A percentile compares a stretch with the other conserved stretches of the same genome.
These are phyloP conservation scores for Boletus pseudo-olivaceus DNA, from an alignment of 768 basidiomycete genomes.

Conservation along the genomic window DNA sequence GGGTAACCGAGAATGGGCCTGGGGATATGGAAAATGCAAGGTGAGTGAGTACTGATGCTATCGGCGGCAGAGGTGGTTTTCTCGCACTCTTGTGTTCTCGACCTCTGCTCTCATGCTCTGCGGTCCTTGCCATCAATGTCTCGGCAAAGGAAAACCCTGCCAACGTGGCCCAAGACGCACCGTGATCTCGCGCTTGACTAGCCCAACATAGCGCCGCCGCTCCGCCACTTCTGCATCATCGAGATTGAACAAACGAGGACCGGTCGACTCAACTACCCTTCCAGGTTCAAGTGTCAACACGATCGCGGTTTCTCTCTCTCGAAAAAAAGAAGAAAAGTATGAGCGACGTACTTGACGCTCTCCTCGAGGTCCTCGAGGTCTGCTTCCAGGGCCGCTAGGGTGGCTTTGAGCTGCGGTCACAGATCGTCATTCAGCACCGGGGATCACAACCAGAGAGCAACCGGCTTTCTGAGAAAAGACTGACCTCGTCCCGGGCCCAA, in stretches of 20 bases:
- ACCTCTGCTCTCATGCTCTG: slow-evolving; percentile 76
- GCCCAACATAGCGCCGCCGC: slow-evolving; percentile 71
- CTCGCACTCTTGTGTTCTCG: slow-evolving; percentile 24
- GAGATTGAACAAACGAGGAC: slow-evolving; percentile 81
- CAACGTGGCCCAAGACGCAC: slow-evolving; percentile 42
- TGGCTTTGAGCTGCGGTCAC: slow-evolving; percentile 60
- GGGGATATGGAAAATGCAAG: not conserved
- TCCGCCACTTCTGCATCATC: slow-evolving; percentile 72
- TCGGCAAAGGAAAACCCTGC: slow-evolving; percentile 1
- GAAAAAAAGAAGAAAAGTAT: not conserved
- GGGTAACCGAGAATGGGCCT: slow-evolving; percentile 16
- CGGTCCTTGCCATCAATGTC: slow-evolving; percentile 37
- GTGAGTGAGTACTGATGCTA: not conserved
- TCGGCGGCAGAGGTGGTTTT: not conserved
- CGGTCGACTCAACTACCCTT: slow-evolving; percentile 85
- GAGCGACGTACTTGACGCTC: slow-evolving; percentile 68
- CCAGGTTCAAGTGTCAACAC: slow-evolving; percentile 7
- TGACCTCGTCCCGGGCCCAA: slow-evolving; percentile 77
- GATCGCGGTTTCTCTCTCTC: not conserved
- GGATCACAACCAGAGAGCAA: not conserved
- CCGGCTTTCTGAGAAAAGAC: not conserved
- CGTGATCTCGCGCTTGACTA: slow-evolving; percentile 73
- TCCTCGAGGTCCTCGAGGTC: slow-evolving; percentile 94
- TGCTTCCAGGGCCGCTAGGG: slow-evolving; percentile 73
- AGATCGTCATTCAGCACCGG: not conserved